These are phyloP conservation scores for Diphasiastrum complanatum DNA, from an alignment of 83 land plant genomes.

Conservation along the genomic window DNA sequence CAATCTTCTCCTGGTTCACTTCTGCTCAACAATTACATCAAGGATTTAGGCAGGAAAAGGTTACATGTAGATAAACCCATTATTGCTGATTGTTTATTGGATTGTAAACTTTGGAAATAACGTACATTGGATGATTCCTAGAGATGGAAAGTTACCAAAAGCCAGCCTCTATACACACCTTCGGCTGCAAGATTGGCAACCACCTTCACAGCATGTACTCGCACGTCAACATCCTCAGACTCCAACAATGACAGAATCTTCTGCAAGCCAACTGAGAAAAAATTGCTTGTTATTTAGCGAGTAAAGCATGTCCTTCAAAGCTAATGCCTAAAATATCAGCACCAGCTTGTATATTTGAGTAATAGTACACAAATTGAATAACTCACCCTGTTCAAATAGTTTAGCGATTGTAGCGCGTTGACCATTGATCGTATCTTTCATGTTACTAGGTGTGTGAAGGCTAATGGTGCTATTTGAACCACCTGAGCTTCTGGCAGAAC, in stretches of 20 bases:
- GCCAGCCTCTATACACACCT: constrained; percentile 43
- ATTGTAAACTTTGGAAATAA: neutral
- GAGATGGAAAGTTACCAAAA: neutral
- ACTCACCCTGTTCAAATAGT: constrained; percentile 32
- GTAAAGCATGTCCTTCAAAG: too few species aligned
- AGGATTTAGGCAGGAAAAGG: neutral
- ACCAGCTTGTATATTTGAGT: too few species aligned
- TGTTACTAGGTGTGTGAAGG: constrained; percentile 20
- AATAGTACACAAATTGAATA: too few species aligned
- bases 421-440: constrained; percentile 33
- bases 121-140: neutral
- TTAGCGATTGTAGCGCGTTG: constrained; percentile 38
- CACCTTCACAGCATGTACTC: constrained; percentile 87
- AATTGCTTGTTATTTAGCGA: too few species aligned
- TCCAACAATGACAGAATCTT: constrained; percentile 79
- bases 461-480: constrained; percentile 33
- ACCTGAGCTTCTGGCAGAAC: constrained; percentile 21
- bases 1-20: constrained; percentile 80
- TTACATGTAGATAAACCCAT: neutral
- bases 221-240: constrained; percentile 78
- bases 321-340: too few species aligned
- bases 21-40: constrained; percentile 48
- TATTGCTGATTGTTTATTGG: neutral
- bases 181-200: constrained; percentile 88
- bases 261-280: constrained; percentile 69